Conservation (phyloP, 176 grass and related monocot genomes). For the Eragrostis curvula region DNA sequence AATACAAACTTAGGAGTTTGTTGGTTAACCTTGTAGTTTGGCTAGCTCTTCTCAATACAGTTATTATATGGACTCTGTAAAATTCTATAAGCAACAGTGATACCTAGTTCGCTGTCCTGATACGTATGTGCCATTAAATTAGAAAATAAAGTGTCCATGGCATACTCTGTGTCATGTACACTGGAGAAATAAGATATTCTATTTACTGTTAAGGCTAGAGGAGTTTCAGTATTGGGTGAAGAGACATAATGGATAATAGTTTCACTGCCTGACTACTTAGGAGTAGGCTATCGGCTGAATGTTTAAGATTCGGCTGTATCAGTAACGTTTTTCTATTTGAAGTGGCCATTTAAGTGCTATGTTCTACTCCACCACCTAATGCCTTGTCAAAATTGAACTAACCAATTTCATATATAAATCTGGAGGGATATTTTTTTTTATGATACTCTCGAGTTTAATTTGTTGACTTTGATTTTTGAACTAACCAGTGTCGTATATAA, state of each 20-base stretch:
- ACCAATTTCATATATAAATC: neutral
- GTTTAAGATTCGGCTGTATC: neutral
- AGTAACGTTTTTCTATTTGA: neutral
- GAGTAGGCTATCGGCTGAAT: neutral
- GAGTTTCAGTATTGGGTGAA: neutral
- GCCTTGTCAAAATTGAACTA: neutral
- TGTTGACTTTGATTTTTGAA: no score
- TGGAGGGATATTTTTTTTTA: neutral
- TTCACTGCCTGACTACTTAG: neutral
- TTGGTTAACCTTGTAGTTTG: conserved; percentile 10
- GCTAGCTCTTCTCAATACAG: neutral
- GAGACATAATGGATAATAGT: neutral
- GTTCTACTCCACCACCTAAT: no score
- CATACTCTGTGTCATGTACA: neutral
- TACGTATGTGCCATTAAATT: neutral
- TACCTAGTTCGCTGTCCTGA: neutral
- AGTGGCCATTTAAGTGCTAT: neutral
- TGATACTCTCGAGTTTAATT: no score
- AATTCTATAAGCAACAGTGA: neutral
- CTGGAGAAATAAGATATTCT: neutral
- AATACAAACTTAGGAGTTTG: conserved; percentile 12
- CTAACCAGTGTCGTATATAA: no score
- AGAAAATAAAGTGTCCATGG: neutral
- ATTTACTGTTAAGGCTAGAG: neutral
- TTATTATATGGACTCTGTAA: neutral